These are phyloP conservation scores for Neofusicoccum ribis DNA, from an alignment of 2,329 filamentous ascomycete genomes.

Conservation along the genomic window DNA sequence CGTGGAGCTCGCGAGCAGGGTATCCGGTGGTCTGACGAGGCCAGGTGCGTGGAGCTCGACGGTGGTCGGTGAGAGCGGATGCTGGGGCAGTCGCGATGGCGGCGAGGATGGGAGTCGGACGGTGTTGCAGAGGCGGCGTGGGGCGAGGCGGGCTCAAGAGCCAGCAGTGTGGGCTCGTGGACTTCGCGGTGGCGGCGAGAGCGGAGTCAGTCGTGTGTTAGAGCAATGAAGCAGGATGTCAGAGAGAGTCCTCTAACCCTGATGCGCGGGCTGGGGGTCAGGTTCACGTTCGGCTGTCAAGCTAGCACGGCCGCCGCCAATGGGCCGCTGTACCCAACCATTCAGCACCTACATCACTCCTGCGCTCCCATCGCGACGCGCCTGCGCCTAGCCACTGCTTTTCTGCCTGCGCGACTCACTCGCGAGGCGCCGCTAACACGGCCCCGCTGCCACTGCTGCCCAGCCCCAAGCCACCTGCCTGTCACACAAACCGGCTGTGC, in stretches of 20 bases:
- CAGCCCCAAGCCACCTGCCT: neutral
- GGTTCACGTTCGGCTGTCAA: slow-evolving; percentile 9
- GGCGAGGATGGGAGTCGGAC: slow-evolving; percentile 2
- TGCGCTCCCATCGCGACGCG: slow-evolving; percentile 11
- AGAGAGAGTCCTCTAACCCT: slow-evolving; percentile 7
- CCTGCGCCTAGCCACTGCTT: neutral
- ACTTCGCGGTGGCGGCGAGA: slow-evolving; percentile 10
- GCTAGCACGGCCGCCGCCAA: slow-evolving; percentile 11
- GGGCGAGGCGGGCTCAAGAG: slow-evolving; percentile 11
- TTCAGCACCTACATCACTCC: slow-evolving; percentile 5
- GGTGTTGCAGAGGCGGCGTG: slow-evolving; percentile 4
- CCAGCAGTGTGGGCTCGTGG: slow-evolving; percentile 1
- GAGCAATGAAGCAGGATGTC: slow-evolving; percentile 18
- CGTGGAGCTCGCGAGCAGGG: slow-evolving; percentile 1
- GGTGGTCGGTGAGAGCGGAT: slow-evolving; percentile 15
- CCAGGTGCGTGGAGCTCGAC: slow-evolving; percentile 9
- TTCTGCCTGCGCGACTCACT: neutral
- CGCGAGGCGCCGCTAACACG: neutral
- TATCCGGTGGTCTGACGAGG: slow-evolving; percentile 18
- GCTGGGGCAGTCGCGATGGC: slow-evolving; percentile 4
- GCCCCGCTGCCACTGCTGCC: neutral
- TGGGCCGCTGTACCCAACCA: neutral
- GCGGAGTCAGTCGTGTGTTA: slow-evolving; percentile 17
- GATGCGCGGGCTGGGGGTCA: slow-evolving; percentile 8
- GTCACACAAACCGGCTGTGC: neutral